phyloP scores from a whole-genome alignment of 371 early-diverging fungal genomes.

The Mortierella sp. region DNA sequence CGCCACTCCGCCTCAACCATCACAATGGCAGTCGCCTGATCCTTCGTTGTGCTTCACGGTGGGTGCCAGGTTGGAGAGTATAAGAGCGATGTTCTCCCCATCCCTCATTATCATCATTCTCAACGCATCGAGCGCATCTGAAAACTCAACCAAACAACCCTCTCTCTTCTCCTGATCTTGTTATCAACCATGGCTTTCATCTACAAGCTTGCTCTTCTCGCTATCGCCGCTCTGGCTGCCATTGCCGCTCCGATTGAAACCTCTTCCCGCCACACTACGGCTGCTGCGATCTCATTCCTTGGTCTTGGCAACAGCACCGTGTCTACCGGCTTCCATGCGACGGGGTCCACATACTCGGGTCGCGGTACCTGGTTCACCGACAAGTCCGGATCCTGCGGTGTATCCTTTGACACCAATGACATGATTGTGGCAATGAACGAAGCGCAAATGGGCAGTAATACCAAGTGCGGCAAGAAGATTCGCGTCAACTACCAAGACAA shows the following conservation, averaged over 20 bases:
- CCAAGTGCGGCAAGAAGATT: constrained; percentile 34
- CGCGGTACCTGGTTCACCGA: constrained; percentile 53
- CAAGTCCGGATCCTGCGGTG: constrained; percentile 27
- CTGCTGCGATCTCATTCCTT: constrained; percentile 5
- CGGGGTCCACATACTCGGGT: constrained; percentile 14
- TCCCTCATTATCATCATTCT: too few species aligned
- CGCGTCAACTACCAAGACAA: constrained; percentile 23
- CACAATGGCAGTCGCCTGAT: too few species aligned
- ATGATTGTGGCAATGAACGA: constrained; percentile 52
- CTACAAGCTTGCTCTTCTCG: constrained; percentile 37
- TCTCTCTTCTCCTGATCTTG: too few species aligned
- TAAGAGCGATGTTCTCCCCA: too few species aligned
- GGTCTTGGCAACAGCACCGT: too few species aligned
- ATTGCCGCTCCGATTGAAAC: constrained; percentile 25
- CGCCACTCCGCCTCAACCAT: too few species aligned
- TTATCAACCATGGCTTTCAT: constrained; percentile 29
- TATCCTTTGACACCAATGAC: constrained; percentile 33
- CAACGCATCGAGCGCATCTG: too few species aligned
- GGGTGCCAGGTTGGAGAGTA: too few species aligned
- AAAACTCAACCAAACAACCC: background rate
- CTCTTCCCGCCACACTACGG: constrained; percentile 7
- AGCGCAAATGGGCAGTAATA: constrained; percentile 23
- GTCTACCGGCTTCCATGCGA: too few species aligned
- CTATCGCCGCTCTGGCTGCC: constrained; percentile 20
- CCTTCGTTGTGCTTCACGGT: too few species aligned